A percentile compares a stretch with the other conserved stretches of the same genome.
Conservation (phyloP, 2,329 filamentous ascomycete genomes). For the Colletotrichum musae region DNA sequence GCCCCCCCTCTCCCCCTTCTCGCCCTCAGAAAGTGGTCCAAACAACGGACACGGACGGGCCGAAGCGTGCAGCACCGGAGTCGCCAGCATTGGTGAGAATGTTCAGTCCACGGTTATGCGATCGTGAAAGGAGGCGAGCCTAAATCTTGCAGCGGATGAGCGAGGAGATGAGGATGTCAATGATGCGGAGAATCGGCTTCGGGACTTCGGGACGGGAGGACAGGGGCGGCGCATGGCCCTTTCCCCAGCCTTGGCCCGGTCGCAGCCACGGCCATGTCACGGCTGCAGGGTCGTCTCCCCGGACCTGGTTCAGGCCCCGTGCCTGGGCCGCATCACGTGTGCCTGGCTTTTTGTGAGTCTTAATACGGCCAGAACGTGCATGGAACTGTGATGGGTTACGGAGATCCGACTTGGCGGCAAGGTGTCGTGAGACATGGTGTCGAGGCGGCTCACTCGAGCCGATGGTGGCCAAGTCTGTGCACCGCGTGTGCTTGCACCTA, state of each 20-base stretch:
- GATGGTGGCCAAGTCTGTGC: neutral
- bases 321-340: neutral
- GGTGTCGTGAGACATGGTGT: too few relatives aligned
- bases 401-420: neutral
- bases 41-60: neutral
- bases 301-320: neutral
- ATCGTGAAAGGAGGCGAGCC: neutral
- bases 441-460: neutral
- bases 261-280: slow-evolving; percentile 23
- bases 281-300: neutral
- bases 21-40: too few relatives aligned
- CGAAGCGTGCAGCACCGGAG: neutral
- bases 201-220: neutral
- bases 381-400: neutral
- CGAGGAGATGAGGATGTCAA: neutral
- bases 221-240: neutral
- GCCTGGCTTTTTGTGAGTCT: neutral
- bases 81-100: neutral
- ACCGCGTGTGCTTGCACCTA: neutral
- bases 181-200: neutral
- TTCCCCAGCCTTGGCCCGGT: slow-evolving; percentile 27
- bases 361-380: neutral
- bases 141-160: neutral
- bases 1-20: too few relatives aligned
- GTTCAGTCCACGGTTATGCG: neutral